A percentile compares a stretch with the other conserved stretches of the same genome.
phyloP scores from a whole-genome alignment of 768 basidiomycete species.

The Boletellus emodensis region DNA sequence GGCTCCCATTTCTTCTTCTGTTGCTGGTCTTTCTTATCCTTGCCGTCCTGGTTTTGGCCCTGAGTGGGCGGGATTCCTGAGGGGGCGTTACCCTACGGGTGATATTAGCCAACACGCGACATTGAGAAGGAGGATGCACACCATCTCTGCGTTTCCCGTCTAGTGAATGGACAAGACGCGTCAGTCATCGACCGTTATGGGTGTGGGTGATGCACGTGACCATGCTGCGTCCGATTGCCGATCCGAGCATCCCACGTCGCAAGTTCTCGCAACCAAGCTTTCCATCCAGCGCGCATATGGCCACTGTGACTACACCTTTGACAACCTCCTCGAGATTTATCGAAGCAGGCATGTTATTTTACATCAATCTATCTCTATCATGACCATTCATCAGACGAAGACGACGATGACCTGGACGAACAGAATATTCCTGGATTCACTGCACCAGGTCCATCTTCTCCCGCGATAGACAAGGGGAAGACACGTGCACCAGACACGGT shows the following conservation, averaged over 20 bases:
- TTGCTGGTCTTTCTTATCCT: slow-evolving; percentile 37
- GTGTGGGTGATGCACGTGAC: slow-evolving; percentile 27
- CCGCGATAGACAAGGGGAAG: slow-evolving; percentile 64
- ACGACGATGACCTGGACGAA: slow-evolving; percentile 79
- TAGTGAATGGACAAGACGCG: slow-evolving; percentile 38
- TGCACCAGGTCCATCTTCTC: slow-evolving; percentile 52
- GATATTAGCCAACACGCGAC: slow-evolving; percentile 3
- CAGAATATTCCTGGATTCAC: slow-evolving; percentile 78
- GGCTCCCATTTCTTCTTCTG: slow-evolving; percentile 98
- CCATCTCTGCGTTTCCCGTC: slow-evolving; percentile 19
- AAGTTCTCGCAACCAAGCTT: not conserved
- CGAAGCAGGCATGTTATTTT: slow-evolving; percentile 56
- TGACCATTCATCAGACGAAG: slow-evolving; percentile 44
- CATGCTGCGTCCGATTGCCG: slow-evolving; percentile 4
- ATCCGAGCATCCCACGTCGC: not conserved
- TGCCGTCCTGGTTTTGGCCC: slow-evolving; percentile 43
- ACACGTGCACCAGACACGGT: slow-evolving; percentile 55
- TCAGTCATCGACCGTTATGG: slow-evolving; percentile 43
- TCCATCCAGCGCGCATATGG: slow-evolving; percentile 18
- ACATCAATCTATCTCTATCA: not conserved
- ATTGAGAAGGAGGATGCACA: slow-evolving; percentile 5
- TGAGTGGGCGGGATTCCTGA: slow-evolving; percentile 47
- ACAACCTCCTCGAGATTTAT: slow-evolving; percentile 74
- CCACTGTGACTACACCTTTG: slow-evolving; percentile 40
- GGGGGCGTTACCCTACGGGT: slow-evolving; percentile 64